phyloP scores from a whole-genome alignment of 75 land plant species.

The Selaginella tamariscina region DNA sequence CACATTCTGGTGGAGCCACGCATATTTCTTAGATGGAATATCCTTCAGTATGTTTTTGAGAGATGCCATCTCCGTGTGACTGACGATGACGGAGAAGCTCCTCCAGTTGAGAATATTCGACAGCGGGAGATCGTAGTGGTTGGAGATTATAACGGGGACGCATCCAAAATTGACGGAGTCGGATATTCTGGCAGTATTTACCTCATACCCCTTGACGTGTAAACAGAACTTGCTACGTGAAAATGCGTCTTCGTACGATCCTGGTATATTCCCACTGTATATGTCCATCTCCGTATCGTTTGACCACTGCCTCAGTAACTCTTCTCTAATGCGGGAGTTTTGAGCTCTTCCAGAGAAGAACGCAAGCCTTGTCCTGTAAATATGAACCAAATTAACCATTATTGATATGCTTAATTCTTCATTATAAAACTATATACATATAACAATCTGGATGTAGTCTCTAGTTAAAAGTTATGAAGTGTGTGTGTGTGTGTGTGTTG shows the following conservation, averaged over 20 bases:
- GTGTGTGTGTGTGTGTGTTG: no score
- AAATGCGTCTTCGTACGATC: constrained; percentile 36
- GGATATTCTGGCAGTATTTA: constrained; percentile 45
- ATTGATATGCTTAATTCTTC: neutral
- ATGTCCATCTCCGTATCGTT: constrained; percentile 35
- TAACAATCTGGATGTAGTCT: neutral
- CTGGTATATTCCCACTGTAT: constrained; percentile 15
- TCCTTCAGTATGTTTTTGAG: constrained; percentile 27
- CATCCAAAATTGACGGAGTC: constrained; percentile 50
- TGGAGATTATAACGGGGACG: constrained; percentile 45
- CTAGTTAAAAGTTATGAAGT: no score
- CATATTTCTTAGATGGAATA: constrained; percentile 22
- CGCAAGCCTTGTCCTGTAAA: constrained; percentile 35
- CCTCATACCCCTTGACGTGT: constrained; percentile 49
- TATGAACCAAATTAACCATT: neutral
- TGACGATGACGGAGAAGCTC: constrained; percentile 32
- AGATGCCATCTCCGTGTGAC: constrained; percentile 16
- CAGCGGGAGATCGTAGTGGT: constrained; percentile 46
- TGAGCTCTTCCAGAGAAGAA: constrained; percentile 38
- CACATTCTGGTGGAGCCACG: constrained; percentile 22
- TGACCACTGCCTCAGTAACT: constrained; percentile 27
- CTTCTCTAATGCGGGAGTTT: constrained; percentile 30
- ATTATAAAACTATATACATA: neutral
- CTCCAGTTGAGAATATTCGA: constrained; percentile 40
- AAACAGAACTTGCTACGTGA: constrained; percentile 38